phyloP scores from a whole-genome alignment of 2,329 filamentous ascomycete genomes.

The Tricladium varicosporioides region DNA sequence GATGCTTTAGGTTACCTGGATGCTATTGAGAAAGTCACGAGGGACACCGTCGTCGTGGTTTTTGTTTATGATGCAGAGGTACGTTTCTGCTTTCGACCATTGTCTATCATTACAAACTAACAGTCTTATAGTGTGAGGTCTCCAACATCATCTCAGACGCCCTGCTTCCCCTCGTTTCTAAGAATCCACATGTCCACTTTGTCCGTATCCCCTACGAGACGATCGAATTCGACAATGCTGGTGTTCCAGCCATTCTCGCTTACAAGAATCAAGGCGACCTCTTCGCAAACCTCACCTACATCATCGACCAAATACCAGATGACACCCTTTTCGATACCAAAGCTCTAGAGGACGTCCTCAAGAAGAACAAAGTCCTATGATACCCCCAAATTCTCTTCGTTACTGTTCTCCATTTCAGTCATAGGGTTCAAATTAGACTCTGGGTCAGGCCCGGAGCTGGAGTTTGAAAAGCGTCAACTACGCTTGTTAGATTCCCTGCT shows the following conservation, averaged over 20 bases:
- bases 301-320: slow-evolving; percentile 81
- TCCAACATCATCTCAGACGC: slow-evolving; percentile 77
- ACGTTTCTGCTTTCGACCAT: slow-evolving; percentile 35
- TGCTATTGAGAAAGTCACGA: slow-evolving; percentile 83
- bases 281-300: slow-evolving; percentile 83
- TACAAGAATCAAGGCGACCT: slow-evolving; percentile 87
- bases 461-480: neutral
- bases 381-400: neutral
- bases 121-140: slow-evolving; percentile 66
- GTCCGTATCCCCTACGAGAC: slow-evolving; percentile 89
- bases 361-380: slow-evolving; percentile 46
- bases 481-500: neutral
- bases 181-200: slow-evolving; percentile 74
- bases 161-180: slow-evolving; percentile 69
- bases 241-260: slow-evolving; percentile 82
- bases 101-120: slow-evolving; percentile 20
- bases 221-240: slow-evolving; percentile 89
- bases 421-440: neutral
- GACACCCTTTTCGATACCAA: slow-evolving; percentile 57
- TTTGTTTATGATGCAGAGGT: slow-evolving; percentile 90
- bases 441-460: neutral
- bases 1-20: slow-evolving; percentile 94
- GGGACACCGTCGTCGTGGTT: slow-evolving; percentile 83
- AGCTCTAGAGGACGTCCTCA: slow-evolving; percentile 51
- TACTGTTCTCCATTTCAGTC: neutral